A percentile compares a stretch with the other conserved stretches of the same genome.
Evolutionary conservation across 352 stramenopile species (phyloP).

Genomic region (Discostella stelligera): DNA sequence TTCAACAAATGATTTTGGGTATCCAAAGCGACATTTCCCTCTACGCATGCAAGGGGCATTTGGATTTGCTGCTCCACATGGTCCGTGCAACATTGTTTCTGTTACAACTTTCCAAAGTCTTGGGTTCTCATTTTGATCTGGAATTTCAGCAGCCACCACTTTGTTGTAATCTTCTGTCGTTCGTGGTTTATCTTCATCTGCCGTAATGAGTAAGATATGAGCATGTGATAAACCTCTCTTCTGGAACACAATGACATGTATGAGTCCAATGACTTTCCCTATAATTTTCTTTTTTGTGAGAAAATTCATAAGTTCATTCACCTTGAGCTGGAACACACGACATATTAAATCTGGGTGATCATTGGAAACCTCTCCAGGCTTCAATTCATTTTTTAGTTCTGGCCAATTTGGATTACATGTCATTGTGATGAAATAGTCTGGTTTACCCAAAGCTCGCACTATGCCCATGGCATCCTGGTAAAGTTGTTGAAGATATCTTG

Average conservation of each 20-base stretch:
- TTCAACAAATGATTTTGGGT: neutral
- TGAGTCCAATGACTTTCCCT: conserved; percentile 39
- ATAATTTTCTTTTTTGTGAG: conserved; percentile 53
- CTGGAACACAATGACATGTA: conserved; percentile 71
- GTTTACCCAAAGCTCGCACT: conserved; percentile 35
- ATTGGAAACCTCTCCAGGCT: conserved; percentile 10
- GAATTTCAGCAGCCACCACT: conserved; percentile 22
- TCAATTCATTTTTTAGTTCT: conserved; percentile 19
- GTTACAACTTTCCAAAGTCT: conserved; percentile 15
- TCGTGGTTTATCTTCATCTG: conserved; percentile 33
- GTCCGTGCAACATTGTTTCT: conserved; percentile 26
- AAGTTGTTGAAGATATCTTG: conserved; percentile 5
- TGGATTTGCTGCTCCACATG: conserved; percentile 8
- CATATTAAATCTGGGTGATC: conserved; percentile 41
- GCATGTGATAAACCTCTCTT: conserved; percentile 72
- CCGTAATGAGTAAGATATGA: conserved; percentile 64
- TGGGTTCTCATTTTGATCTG: conserved; percentile 13
- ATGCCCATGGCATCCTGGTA: conserved; percentile 19
- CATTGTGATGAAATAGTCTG: conserved; percentile 73
- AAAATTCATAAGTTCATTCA: conserved; percentile 44
- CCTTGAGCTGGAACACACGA: conserved; percentile 56
- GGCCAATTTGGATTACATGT: conserved; percentile 57
- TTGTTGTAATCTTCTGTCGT: conserved; percentile 10
- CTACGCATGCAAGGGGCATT: neutral
- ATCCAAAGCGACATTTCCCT: no score